A percentile compares a stretch with the other conserved stretches of the same genome.
Conservation (phyloP, 31 red algal genomes). For the Endocladia muricata region DNA sequence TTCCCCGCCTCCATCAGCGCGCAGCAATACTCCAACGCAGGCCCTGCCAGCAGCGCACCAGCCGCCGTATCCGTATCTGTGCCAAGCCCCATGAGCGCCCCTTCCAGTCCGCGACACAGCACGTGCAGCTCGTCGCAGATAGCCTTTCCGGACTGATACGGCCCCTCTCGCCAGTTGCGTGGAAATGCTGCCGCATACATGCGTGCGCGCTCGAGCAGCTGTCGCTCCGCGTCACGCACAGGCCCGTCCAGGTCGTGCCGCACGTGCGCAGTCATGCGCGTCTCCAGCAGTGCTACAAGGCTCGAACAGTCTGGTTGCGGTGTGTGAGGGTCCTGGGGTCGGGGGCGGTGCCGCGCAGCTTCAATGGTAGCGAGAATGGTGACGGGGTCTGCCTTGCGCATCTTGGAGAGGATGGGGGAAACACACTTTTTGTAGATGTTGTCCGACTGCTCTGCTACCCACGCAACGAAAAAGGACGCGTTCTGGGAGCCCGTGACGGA, state of each 20-base stretch:
- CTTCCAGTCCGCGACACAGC: constrained; percentile 27
- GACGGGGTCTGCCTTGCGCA: constrained; percentile 33
- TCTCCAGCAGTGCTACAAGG: constrained; percentile 34
- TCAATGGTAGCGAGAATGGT: constrained; percentile 54
- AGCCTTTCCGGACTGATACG: constrained; percentile 47
- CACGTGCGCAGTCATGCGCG: constrained; percentile 21
- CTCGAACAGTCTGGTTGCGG: constrained; percentile 13
- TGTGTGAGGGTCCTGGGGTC: neutral
- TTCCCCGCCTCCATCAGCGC: constrained; percentile 33
- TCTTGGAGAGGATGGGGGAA: constrained; percentile 16
- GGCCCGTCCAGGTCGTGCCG: constrained; percentile 24
- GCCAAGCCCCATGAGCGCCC: constrained; percentile 42
- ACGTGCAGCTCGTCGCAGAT: constrained; percentile 56
- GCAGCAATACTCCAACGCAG: constrained; percentile 43
- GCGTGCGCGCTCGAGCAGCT: constrained; percentile 34
- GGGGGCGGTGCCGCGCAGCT: constrained; percentile 24
- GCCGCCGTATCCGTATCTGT: constrained; percentile 26
- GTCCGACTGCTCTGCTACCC: constrained; percentile 54
- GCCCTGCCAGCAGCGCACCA: constrained; percentile 34
- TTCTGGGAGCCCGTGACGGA: constrained; percentile 22
- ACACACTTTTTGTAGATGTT: constrained; percentile 49
- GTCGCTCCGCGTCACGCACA: constrained; percentile 42
- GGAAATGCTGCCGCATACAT: constrained; percentile 40
- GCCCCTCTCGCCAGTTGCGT: constrained; percentile 33
- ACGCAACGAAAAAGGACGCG: constrained; percentile 38